A percentile compares a stretch with the other conserved stretches of the same genome.
Evolutionary conservation across 805 yeast species (phyloP).

Genomic region (Scheffersomyces coipomensis): DNA sequence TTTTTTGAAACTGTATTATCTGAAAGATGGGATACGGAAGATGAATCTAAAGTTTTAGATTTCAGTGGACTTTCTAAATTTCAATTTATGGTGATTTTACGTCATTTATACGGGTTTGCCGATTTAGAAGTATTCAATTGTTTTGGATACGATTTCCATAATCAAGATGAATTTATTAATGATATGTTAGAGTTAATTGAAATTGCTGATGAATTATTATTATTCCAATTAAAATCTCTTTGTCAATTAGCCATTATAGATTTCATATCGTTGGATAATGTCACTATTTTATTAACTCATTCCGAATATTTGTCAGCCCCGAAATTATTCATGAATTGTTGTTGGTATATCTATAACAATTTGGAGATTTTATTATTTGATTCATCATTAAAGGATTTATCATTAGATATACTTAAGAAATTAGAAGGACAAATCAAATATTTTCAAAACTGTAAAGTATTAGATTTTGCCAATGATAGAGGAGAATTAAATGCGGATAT

Average conservation of each 20-base stretch:
- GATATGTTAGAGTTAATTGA: slow-evolving; percentile 57
- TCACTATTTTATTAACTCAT: slow-evolving; percentile 51
- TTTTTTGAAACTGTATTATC: slow-evolving; percentile 63
- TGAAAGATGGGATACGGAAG: slow-evolving; percentile 46
- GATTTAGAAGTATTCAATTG: slow-evolving; percentile 39
- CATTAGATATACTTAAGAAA: slow-evolving; percentile 19
- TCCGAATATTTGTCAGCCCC: slow-evolving; percentile 51
- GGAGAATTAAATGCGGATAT: slow-evolving; percentile 13
- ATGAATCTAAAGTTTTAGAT: slow-evolving; percentile 25
- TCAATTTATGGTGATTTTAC: slow-evolving; percentile 50
- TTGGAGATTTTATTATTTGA: slow-evolving; percentile 61
- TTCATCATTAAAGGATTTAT: slow-evolving; percentile 23
- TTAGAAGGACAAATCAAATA: slow-evolving; percentile 26
- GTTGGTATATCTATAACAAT: slow-evolving; percentile 68
- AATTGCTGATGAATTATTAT: slow-evolving; percentile 59
- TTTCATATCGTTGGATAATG: slow-evolving; percentile 59
- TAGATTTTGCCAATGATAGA: slow-evolving; percentile 16
- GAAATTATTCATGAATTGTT: slow-evolving; percentile 57
- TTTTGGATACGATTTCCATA: slow-evolving; percentile 14
- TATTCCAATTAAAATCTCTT: slow-evolving; percentile 56
- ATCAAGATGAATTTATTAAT: slow-evolving; percentile 48
- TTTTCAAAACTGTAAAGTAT: slow-evolving; percentile 25
- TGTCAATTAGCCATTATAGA: slow-evolving; percentile 62
- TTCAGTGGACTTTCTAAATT: slow-evolving; percentile 41
- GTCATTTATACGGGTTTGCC: slow-evolving; percentile 56